Evolutionary conservation across 306 rosid genomes (phyloP), one percentile per base, ranked within the genome.

Genomic region (Purshia tridentata): DNA sequence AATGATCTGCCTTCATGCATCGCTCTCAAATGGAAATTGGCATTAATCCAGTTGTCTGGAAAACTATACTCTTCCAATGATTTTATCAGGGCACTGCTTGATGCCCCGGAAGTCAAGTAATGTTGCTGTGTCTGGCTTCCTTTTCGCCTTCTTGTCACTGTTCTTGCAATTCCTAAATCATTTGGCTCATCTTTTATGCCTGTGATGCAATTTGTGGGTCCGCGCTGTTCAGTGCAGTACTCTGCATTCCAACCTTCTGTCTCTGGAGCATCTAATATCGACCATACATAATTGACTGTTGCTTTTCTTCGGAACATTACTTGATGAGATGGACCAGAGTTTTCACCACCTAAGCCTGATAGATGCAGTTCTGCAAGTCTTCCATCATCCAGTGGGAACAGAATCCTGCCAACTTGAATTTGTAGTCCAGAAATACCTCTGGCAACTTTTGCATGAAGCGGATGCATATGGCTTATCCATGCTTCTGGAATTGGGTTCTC

Each of bases 191-290:
- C 92, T 78, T 86, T 93, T 54, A 72, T 85, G 4, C 98, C 97
- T 19, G 75, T 53, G 58, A 89, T 59, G 68, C 98, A 93, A 79
- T 93, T 93, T 57, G 86, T 77, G 1, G 92, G 96, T 62, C 98
- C 97, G 6, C 87, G 93, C 12, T 86, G 89, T 67, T 89, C 94
- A 10, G 88, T 88, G 77, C 98, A 93, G 69, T 89, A 93, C 74
- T 93, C 97, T 58, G 88, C 91, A 82, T 91, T 93, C 98, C 98
- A 93, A n/a, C 98, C 98, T 87, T 93, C 97, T 29, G 88, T 86
- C 72, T 87, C 97, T 9, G 97, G 98, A 5, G 83, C 88, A 59
- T 91, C 98, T 67, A 93, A 49, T 75, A 89, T 64, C 39, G 97
- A 82, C 98, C 98, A 93, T 76, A 87, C 81, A 81, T 91, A 88